Conservation (phyloP, 2,329 filamentous ascomycete species). For the Colletotrichum sp. region DNA sequence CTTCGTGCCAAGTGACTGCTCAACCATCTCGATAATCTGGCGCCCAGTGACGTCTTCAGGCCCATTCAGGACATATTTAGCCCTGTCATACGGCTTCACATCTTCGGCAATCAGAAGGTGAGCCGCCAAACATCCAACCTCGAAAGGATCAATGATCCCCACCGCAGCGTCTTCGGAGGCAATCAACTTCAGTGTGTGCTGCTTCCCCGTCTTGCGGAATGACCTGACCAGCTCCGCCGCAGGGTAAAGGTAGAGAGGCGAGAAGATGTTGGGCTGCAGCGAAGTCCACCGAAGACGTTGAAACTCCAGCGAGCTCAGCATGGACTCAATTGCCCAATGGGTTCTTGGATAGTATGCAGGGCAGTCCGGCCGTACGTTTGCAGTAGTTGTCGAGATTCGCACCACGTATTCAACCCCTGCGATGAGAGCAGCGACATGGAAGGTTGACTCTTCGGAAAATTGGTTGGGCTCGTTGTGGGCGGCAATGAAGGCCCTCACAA, state of each 20-base stretch:
- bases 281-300: slow-evolving; percentile 39
- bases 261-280: slow-evolving; percentile 37
- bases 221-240: slow-evolving; percentile 34
- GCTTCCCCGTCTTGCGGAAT: slow-evolving; percentile 35
- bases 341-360: slow-evolving; percentile 37
- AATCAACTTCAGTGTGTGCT: slow-evolving; percentile 30
- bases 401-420: slow-evolving; percentile 46
- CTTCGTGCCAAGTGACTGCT: slow-evolving; percentile 31
- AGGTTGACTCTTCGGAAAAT: slow-evolving; percentile 43
- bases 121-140: slow-evolving; percentile 39
- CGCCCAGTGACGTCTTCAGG: slow-evolving; percentile 40
- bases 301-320: slow-evolving; percentile 40
- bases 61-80: slow-evolving; percentile 42
- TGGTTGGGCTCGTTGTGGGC: slow-evolving; percentile 37
- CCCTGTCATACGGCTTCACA: slow-evolving; percentile 28
- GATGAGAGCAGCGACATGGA: slow-evolving; percentile 34
- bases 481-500: slow-evolving; percentile 42
- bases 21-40: slow-evolving; percentile 36
- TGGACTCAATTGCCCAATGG: slow-evolving; percentile 45
- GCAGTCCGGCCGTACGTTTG: slow-evolving; percentile 37
- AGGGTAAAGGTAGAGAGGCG: slow-evolving; percentile 19
- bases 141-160: slow-evolving; percentile 32
- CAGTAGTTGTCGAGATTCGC: slow-evolving; percentile 41
- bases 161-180: slow-evolving; percentile 29
- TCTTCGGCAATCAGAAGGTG: slow-evolving; percentile 35